Evolutionary conservation across 208 protist species (phyloP).

Genomic region (Leishmania gerbilli): DNA sequence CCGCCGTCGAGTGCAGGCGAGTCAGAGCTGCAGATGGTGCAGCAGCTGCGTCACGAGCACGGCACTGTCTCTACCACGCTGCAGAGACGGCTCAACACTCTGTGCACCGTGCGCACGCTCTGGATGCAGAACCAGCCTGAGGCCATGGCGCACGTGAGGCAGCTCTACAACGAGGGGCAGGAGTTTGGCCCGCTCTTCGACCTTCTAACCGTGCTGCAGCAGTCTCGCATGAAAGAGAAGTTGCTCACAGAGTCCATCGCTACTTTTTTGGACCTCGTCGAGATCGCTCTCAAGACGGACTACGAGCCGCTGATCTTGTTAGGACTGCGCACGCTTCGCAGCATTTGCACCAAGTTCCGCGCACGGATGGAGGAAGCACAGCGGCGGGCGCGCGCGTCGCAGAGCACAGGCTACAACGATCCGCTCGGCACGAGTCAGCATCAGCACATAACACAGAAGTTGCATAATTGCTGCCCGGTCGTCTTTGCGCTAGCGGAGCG

Average conservation of each 20-base stretch:
- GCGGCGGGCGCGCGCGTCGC: constrained; percentile 40
- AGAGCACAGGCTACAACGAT: constrained; percentile 56
- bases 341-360: constrained; percentile 67
- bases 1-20: constrained; percentile 3
- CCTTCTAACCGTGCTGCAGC: constrained; percentile 71
- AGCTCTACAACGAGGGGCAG: constrained; percentile 42
- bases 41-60: constrained; percentile 38
- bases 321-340: constrained; percentile 56
- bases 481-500: constrained; percentile 49
- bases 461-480: constrained; percentile 36
- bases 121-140: constrained; percentile 57
- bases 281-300: constrained; percentile 43
- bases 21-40: constrained; percentile 34
- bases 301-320: constrained; percentile 52
- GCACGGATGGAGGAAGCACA: constrained; percentile 52
- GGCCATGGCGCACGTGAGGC: constrained; percentile 57
- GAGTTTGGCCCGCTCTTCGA: constrained; percentile 71
- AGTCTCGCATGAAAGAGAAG: constrained; percentile 75
- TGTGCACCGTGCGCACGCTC: constrained; percentile 50
- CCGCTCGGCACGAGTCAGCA: constrained; percentile 36
- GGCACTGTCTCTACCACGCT: constrained; percentile 36
- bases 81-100: constrained; percentile 50
- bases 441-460: constrained; percentile 37
- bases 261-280: constrained; percentile 57
- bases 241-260: constrained; percentile 52